phyloP scores from a whole-genome alignment of 1,139 yeast species.

The Kurtzmaniella quercitrusa region DNA sequence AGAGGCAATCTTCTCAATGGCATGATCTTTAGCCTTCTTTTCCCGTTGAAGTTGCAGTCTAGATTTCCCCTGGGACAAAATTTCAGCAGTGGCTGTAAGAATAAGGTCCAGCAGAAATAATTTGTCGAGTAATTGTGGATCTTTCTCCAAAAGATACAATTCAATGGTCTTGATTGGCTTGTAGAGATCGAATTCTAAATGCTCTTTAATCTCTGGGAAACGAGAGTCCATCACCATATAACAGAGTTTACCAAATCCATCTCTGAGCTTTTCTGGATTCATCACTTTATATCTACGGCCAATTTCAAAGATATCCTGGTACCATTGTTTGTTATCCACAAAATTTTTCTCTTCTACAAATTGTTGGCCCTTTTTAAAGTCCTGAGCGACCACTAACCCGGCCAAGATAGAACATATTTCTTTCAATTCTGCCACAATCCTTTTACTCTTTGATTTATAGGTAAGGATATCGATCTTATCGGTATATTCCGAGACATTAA shows the following conservation, averaged over 20 bases:
- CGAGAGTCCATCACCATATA: constrained; percentile 81
- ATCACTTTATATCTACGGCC: constrained; percentile 74
- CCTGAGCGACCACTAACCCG: constrained; percentile 69
- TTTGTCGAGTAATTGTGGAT: constrained; percentile 17
- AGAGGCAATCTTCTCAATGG: constrained; percentile 53
- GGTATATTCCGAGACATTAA: constrained; percentile 71
- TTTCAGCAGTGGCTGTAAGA: constrained; percentile 60
- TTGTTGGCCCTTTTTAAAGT: constrained; percentile 60
- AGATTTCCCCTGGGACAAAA: constrained; percentile 52
- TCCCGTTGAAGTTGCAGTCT: constrained; percentile 49
- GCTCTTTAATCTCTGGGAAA: constrained; percentile 59
- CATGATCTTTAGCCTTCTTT: constrained; percentile 57
- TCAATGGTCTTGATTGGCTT: constrained; percentile 64
- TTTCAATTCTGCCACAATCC: constrained; percentile 63
- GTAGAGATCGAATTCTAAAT: constrained; percentile 68
- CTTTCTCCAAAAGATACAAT: constrained; percentile 32
- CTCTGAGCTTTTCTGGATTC: constrained; percentile 77
- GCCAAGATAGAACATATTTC: constrained; percentile 73
- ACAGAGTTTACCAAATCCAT: constrained; percentile 68
- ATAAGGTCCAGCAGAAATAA: constrained; percentile 54
- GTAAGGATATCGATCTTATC: constrained; percentile 67
- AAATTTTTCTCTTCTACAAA: constrained; percentile 61
- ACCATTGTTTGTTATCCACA: constrained; percentile 65
- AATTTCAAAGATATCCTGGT: constrained; percentile 60
- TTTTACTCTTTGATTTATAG: constrained; percentile 57